Evolutionary conservation across 2,329 filamentous ascomycete genomes (phyloP).

Genomic region (Monilinia vaccinii-corymbosi): DNA sequence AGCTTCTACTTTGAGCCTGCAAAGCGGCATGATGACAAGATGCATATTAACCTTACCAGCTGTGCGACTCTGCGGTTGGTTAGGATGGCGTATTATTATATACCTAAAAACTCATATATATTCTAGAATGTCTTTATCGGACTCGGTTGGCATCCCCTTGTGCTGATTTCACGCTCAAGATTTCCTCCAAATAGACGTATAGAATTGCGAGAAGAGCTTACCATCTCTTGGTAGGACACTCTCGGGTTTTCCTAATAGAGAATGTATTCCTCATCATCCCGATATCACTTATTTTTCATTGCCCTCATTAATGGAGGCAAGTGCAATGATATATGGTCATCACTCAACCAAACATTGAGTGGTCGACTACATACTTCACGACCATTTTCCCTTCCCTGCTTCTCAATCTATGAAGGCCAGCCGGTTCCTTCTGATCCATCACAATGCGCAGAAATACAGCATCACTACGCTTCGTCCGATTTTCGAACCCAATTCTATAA

Average conservation of each 20-base stretch:
- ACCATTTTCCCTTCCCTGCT: slow-evolving; percentile 28
- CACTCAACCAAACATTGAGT: slow-evolving; percentile 17
- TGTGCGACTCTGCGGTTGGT: no score
- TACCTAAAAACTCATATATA: no score
- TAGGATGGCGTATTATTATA: no score
- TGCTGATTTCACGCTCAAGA: neutral
- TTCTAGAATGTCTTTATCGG: neutral
- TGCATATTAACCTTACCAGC: no score
- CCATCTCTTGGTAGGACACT: neutral
- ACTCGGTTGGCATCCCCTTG: neutral
- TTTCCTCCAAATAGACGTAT: neutral
- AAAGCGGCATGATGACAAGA: neutral
- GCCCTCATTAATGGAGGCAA: neutral
- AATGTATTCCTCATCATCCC: neutral
- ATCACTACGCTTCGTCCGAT: slow-evolving; percentile 24
- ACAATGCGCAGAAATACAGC: slow-evolving; percentile 21
- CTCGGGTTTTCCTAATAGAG: neutral
- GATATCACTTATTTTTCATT: neutral
- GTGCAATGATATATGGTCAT: slow-evolving; percentile 2
- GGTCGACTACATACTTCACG: slow-evolving; percentile 18
- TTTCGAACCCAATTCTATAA: slow-evolving; percentile 19
- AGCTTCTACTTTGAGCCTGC: neutral
- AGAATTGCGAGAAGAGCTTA: neutral
- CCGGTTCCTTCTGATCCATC: slow-evolving; percentile 14
- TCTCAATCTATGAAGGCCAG: slow-evolving; percentile 23